phyloP scores from a whole-genome alignment of 495 filamentous ascomycete species.

The Evernia prunastri region DNA sequence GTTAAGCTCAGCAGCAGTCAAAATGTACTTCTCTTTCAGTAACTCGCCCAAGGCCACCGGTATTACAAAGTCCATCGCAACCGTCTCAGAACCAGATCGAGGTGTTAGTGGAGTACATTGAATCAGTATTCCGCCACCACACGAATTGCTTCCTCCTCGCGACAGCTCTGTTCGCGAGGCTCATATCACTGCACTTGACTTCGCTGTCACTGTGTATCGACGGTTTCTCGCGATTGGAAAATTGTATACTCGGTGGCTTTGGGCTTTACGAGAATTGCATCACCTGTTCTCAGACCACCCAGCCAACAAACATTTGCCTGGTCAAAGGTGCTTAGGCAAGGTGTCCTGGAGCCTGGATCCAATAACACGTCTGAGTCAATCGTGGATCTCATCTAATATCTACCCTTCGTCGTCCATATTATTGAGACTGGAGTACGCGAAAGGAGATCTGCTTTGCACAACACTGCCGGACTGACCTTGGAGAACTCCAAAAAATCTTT shows the following conservation, averaged over 20 bases:
- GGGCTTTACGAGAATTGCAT: neutral
- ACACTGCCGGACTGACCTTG: neutral
- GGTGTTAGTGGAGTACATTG: constrained; percentile 14
- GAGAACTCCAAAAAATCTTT: constrained; percentile 1
- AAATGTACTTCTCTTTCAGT: constrained; percentile 20
- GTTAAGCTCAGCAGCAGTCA: constrained; percentile 19
- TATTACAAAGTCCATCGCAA: constrained; percentile 27
- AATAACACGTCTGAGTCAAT: constrained; percentile 7
- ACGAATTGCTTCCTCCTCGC: constrained; percentile 15
- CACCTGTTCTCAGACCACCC: constrained; percentile 9
- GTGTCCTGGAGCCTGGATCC: constrained; percentile 13
- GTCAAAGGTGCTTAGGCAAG: constrained; percentile 4
- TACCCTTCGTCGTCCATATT: constrained; percentile 5
- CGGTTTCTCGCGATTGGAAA: constrained; percentile 28
- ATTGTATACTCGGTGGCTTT: constrained; percentile 23
- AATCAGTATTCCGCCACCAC: constrained; percentile 16
- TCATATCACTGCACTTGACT: constrained; percentile 16
- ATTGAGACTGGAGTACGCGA: neutral
- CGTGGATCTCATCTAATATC: neutral
- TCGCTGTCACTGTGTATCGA: constrained; percentile 21
- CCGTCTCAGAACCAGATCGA: constrained; percentile 17
- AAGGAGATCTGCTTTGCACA: neutral
- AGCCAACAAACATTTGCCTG: constrained; percentile 19
- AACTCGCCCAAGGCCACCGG: constrained; percentile 18
- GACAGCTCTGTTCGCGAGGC: constrained; percentile 19